Percentiles rank a stretch among this genome's conserved stretches.
Evolutionary conservation across 1,139 yeast species (phyloP).

Genomic region (Saccharomyces hybrid): DNA sequence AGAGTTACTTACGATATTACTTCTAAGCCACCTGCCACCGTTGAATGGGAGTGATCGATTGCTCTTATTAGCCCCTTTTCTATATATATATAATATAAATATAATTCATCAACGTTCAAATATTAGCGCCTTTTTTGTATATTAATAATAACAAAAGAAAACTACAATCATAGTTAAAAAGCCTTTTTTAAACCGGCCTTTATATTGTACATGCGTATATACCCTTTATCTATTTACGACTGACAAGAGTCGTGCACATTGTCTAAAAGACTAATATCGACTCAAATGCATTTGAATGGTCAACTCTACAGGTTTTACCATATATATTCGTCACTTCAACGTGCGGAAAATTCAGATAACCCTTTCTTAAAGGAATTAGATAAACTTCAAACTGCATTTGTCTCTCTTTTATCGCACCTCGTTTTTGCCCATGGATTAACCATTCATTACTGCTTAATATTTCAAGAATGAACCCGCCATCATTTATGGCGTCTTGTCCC

Average conservation of each 20-base stretch:
- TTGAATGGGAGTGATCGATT: constrained; percentile 81
- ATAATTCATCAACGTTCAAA: neutral
- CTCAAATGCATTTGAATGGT: constrained; percentile 60
- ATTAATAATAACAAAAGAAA: constrained; percentile 2
- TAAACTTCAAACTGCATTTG: constrained; percentile 36
- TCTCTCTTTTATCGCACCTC: constrained; percentile 14
- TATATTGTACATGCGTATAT: neutral
- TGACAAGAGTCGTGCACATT: neutral
- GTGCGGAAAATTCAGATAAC: constrained; percentile 62
- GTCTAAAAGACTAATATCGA: constrained; percentile 44
- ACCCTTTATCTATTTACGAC: neutral
- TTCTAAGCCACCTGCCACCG: constrained; percentile 98
- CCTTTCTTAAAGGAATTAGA: constrained; percentile 68
- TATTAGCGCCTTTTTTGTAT: neutral
- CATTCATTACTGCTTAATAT: constrained; percentile 27
- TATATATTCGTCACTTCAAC: constrained; percentile 39
- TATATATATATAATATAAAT: neutral
- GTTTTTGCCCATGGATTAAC: constrained; percentile 29
- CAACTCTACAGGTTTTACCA: constrained; percentile 46
- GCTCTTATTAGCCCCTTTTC: neutral
- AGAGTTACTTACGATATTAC: constrained; percentile 98
- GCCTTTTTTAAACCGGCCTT: no score
- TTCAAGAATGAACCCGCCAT: constrained; percentile 15
- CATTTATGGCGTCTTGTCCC: constrained; percentile 8
- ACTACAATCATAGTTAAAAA: neutral